phyloP scores from a whole-genome alignment of 768 basidiomycete species.

The Lentinula sp. region DNA sequence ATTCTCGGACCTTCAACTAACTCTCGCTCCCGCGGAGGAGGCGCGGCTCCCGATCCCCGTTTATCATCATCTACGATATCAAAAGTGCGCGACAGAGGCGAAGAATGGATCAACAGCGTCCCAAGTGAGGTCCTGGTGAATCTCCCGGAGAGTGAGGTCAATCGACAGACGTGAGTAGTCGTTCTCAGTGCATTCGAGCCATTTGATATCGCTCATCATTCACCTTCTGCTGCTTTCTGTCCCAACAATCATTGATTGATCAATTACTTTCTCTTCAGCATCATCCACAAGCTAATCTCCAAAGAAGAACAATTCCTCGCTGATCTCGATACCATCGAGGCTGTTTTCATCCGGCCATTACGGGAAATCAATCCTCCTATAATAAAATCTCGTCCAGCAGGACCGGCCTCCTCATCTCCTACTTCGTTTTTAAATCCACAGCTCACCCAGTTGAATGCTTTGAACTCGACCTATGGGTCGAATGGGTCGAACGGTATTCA shows the following conservation, averaged over 20 bases:
- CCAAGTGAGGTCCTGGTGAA: constrained; percentile 29
- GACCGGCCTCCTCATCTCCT: not conserved
- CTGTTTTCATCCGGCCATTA: constrained; percentile 50
- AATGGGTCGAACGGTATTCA: not conserved
- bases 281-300: constrained; percentile 81
- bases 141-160: constrained; percentile 75
- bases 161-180: constrained; percentile 61
- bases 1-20: constrained; percentile 16
- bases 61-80: not conserved
- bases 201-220: no score
- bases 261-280: constrained; percentile 28
- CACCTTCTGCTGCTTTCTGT: no score
- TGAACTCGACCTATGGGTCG: not conserved
- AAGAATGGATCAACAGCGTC: constrained; percentile 44
- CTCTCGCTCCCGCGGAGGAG: not conserved
- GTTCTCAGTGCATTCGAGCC: not conserved
- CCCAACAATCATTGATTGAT: not conserved
- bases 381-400: constrained; percentile 15
- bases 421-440: not conserved
- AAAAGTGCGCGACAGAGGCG: not conserved
- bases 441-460: not conserved
- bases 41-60: not conserved
- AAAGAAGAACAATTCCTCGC: constrained; percentile 87
- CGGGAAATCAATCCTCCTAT: constrained; percentile 36
- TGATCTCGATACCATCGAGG: constrained; percentile 81